These are phyloP conservation scores for Cyberlindnera meyerae DNA, from an alignment of 805 yeast genomes.

Conservation along the genomic window DNA sequence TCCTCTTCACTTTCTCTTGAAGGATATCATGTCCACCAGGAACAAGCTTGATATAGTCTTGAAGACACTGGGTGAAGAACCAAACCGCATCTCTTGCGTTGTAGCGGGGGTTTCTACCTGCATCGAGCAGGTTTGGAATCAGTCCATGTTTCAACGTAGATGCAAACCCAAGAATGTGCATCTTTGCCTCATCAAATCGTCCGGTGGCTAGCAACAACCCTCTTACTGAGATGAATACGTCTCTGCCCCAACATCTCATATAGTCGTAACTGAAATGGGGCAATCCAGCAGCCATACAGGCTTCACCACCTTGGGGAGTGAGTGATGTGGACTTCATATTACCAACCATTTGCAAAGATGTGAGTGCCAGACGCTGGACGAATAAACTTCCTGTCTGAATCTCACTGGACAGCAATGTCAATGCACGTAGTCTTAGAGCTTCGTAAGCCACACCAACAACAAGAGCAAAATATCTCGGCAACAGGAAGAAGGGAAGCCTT, in stretches of 20 bases:
- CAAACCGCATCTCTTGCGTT: conserved; percentile 97
- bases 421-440: conserved; percentile 67
- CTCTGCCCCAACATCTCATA: conserved; percentile 99
- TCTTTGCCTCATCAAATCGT: conserved; percentile 70
- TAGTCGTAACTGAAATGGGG: conserved; percentile 90
- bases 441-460: conserved; percentile 81
- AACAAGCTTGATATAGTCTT: conserved; percentile 65
- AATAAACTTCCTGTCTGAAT: conserved; percentile 64
- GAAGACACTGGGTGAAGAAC: conserved; percentile 88
- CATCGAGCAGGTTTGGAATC: conserved; percentile 88
- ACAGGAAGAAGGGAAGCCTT: conserved; percentile 67
- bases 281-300: conserved; percentile 91
- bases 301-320: conserved; percentile 53
- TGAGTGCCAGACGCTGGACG: conserved; percentile 72
- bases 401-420: conserved; percentile 47
- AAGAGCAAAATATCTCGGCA: conserved; percentile 84
- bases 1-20: conserved; percentile 66
- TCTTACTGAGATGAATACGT: conserved; percentile 81
- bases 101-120: conserved; percentile 90
- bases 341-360: conserved; percentile 86
- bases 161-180: conserved; percentile 83
- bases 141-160: conserved; percentile 90
- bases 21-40: conserved; percentile 68
- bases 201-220: conserved; percentile 79
- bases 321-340: conserved; percentile 68